phyloP scores from a whole-genome alignment of 2,329 filamentous ascomycete species.

The Beauveria asiatica region DNA sequence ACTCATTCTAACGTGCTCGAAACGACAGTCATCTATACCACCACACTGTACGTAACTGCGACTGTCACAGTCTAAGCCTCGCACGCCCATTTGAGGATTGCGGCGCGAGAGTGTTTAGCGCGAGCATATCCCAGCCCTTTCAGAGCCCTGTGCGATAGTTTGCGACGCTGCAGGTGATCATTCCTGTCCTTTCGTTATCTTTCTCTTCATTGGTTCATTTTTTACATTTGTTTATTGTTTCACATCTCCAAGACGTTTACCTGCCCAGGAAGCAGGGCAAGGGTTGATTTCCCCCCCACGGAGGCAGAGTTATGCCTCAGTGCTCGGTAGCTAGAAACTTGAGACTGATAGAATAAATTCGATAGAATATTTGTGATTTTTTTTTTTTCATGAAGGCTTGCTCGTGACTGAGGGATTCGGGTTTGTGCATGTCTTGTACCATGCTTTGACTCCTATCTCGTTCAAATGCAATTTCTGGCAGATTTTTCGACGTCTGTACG shows the following conservation, averaged over 20 bases:
- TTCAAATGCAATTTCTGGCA: no score
- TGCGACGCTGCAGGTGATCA: neutral
- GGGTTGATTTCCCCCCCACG: neutral
- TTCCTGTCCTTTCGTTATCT: conserved; percentile 8
- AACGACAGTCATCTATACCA: conserved; percentile 16
- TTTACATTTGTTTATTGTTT: conserved; percentile 12
- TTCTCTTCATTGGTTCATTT: conserved; percentile 15
- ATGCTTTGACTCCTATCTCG: no score
- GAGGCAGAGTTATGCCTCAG: neutral
- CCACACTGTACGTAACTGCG: conserved; percentile 15
- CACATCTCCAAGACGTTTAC: conserved; percentile 13
- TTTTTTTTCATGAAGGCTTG: no score
- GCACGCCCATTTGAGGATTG: neutral
- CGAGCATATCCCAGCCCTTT: neutral
- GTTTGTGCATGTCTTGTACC: no score
- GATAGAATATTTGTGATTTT: neutral
- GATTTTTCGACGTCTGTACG: no score
- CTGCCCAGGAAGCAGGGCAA: conserved; percentile 6
- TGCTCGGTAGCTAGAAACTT: neutral
- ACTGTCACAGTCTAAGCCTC: neutral
- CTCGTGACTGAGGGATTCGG: no score
- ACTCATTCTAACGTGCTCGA: conserved; percentile 7
- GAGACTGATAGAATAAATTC: conserved; percentile 1
- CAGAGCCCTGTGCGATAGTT: neutral
- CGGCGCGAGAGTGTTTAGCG: neutral